phyloP scores from a whole-genome alignment of 352 stramenopile genomes.

The Elongisporangium senticosum region DNA sequence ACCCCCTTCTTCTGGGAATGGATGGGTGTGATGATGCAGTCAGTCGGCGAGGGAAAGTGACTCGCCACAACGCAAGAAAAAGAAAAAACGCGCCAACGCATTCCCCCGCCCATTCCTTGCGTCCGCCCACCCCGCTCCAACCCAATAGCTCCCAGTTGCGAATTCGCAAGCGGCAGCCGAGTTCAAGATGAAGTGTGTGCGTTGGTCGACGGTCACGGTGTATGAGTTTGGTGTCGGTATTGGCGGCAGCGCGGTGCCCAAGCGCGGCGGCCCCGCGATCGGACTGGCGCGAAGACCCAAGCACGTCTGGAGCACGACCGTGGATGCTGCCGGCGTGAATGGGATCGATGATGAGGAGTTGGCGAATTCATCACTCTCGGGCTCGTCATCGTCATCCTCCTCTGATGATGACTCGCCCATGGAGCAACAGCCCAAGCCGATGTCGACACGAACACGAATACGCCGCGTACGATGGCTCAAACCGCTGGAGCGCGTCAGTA shows the following conservation, averaged over 20 bases:
- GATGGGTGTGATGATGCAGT: conserved; percentile 1
- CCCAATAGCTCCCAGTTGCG: not conserved
- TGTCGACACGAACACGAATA: not conserved
- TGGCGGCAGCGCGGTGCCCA: conserved; percentile 37
- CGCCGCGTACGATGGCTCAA: conserved; percentile 47
- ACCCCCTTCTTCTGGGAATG: conserved; percentile 9
- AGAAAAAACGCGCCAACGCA: conserved; percentile 2
- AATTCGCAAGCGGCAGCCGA: not conserved
- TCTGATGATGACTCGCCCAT: not conserved
- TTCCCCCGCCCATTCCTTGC: not conserved
- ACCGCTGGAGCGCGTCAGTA: conserved; percentile 48
- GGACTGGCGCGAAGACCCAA: conserved; percentile 21
- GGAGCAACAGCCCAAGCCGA: not conserved
- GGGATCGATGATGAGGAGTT: not conserved
- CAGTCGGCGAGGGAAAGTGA: conserved; percentile 1
- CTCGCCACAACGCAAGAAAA: conserved; percentile 2
- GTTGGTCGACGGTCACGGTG: conserved; percentile 50
- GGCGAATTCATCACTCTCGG: not conserved
- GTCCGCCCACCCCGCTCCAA: not conserved
- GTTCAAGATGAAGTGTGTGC: conserved; percentile 22
- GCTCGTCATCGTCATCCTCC: not conserved
- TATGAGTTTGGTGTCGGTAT: conserved; percentile 50
- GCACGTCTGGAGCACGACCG: conserved; percentile 16
- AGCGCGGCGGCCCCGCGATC: conserved; percentile 35
- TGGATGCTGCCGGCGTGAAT: conserved; percentile 13